These are phyloP conservation scores for Podospora comata DNA, from an alignment of 495 filamentous ascomycete species.

Conservation along the genomic window DNA sequence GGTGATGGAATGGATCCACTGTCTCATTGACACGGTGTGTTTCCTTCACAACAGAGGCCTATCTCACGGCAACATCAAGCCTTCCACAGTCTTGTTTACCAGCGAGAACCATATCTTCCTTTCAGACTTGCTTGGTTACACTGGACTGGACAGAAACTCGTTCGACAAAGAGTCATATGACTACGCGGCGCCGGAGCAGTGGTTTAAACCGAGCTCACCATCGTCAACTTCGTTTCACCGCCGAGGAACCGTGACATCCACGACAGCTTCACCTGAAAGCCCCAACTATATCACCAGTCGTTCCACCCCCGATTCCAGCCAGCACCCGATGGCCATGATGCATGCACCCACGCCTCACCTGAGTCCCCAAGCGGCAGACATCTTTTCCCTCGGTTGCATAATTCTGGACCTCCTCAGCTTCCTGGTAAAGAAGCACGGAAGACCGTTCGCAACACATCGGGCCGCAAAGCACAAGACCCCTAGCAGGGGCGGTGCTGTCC, in stretches of 20 bases:
- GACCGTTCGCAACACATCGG: slow-evolving; percentile 71
- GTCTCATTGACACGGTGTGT: slow-evolving; percentile 71
- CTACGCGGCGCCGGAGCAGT: slow-evolving; percentile 81
- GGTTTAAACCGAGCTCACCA: slow-evolving; percentile 49
- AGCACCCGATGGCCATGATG: slow-evolving; percentile 30
- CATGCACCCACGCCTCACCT: slow-evolving; percentile 38
- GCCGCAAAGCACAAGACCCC: slow-evolving; percentile 61
- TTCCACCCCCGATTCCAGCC: slow-evolving; percentile 25
- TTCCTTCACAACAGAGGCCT: slow-evolving; percentile 72
- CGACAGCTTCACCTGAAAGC: slow-evolving; percentile 33
- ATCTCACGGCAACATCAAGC: slow-evolving; percentile 75
- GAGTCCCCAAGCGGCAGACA: slow-evolving; percentile 57
- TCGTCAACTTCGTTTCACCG: slow-evolving; percentile 27
- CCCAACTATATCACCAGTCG: slow-evolving; percentile 39
- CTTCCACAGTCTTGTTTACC: slow-evolving; percentile 78
- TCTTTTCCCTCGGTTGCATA: slow-evolving; percentile 74
- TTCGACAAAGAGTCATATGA: slow-evolving; percentile 80
- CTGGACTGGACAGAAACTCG: slow-evolving; percentile 38
- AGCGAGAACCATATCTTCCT: slow-evolving; percentile 67
- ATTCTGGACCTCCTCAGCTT: slow-evolving; percentile 68
- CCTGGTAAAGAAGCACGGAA: slow-evolving; percentile 67
- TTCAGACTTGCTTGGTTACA: slow-evolving; percentile 54
- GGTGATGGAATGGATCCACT: slow-evolving; percentile 84
- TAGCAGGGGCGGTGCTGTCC: slow-evolving; percentile 63
- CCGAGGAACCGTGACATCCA: slow-evolving; percentile 30